These are phyloP conservation scores for Fraxinus pennsylvanica DNA, from an alignment of 257 asterid genomes.

Conservation along the genomic window DNA sequence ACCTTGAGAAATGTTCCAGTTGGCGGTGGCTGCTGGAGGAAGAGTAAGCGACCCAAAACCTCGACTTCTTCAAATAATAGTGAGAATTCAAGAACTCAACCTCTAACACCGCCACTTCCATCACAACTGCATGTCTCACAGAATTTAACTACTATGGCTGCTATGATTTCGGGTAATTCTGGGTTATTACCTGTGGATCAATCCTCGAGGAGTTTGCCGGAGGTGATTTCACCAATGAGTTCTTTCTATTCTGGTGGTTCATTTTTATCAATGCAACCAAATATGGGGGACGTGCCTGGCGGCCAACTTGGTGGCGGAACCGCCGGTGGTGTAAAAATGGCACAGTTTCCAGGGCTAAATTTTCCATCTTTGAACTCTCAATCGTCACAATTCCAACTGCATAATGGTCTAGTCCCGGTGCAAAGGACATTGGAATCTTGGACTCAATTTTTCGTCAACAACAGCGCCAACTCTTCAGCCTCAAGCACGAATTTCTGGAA, in stretches of 20 bases:
- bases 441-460: slow-evolving; percentile 26
- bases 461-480: slow-evolving; percentile 4
- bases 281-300: neutral
- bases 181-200: neutral
- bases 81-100: slow-evolving; percentile 25
- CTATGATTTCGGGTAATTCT: slow-evolving; percentile 7
- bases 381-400: slow-evolving; percentile 10
- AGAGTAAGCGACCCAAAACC: slow-evolving; percentile 23
- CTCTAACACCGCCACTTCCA: neutral
- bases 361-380: slow-evolving; percentile 22
- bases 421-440: slow-evolving; percentile 31
- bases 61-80: slow-evolving; percentile 18
- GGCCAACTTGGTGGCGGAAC: neutral
- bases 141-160: neutral
- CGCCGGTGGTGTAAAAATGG: neutral
- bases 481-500: slow-evolving; percentile 25
- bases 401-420: slow-evolving; percentile 12
- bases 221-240: neutral
- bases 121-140: neutral
- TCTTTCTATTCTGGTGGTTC: slow-evolving; percentile 24
- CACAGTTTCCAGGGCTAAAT: neutral
- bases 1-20: slow-evolving; percentile 42
- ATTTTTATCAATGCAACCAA: neutral
- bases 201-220: neutral
- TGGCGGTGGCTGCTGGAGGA: slow-evolving; percentile 39